Conservation (phyloP, 768 basidiomycete species). For the Rhizopogon vinicolor region DNA sequence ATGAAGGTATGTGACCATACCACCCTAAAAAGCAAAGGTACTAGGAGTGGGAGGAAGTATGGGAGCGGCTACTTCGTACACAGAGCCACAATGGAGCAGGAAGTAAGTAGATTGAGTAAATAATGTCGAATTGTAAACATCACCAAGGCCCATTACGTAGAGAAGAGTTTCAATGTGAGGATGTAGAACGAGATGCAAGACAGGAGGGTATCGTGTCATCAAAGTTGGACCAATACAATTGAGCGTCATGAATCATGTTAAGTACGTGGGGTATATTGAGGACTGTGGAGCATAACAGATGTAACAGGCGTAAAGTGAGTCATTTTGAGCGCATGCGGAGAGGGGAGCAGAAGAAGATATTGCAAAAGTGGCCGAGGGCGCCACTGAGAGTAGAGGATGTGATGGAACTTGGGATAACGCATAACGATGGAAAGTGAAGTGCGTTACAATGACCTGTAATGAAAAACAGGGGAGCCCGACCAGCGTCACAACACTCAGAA, state of each 20-base stretch:
- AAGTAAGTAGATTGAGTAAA: not conserved
- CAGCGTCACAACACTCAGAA: slow-evolving; percentile 24
- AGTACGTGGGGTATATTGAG: not conserved
- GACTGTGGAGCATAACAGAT: slow-evolving; percentile 22
- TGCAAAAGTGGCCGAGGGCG: slow-evolving; percentile 2
- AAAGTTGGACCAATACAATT: not conserved
- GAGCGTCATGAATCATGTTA: not conserved
- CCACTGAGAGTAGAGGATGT: slow-evolving; percentile 6
- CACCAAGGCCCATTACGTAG: not conserved
- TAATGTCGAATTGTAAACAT: not conserved
- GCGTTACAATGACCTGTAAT: slow-evolving; percentile 26
- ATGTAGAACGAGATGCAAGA: not conserved
- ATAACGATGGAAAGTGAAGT: slow-evolving; percentile 7
- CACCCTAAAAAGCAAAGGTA: not conserved
- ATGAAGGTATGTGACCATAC: not conserved
- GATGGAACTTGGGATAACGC: not conserved
- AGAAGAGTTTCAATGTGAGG: not conserved
- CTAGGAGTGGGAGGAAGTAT: not conserved
- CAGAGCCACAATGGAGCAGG: not conserved
- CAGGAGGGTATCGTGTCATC: not conserved
- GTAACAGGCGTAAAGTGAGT: slow-evolving; percentile 25
- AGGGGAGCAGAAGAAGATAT: not conserved
- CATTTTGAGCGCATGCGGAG: slow-evolving; percentile 13
- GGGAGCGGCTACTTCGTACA: not conserved
- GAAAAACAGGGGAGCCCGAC: slow-evolving; percentile 20